phyloP scores from a whole-genome alignment of 2,329 filamentous ascomycete species.

The Aspergillus versicolor region DNA sequence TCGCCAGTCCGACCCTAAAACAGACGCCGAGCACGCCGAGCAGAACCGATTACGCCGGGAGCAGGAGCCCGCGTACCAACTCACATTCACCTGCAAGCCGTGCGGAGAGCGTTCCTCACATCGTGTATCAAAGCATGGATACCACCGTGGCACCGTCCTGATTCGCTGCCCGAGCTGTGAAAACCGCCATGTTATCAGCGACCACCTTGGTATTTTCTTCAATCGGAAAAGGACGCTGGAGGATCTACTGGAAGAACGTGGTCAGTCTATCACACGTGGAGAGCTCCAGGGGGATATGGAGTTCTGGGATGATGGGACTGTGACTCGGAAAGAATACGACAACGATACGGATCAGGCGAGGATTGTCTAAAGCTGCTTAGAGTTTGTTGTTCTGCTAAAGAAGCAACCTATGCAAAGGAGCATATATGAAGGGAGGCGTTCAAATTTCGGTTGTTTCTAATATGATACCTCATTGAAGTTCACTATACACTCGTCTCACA shows the following conservation, averaged over 20 bases:
- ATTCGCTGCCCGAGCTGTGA: slow-evolving; percentile 85
- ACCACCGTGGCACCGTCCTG: slow-evolving; percentile 84
- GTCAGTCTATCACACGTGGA: slow-evolving; percentile 77
- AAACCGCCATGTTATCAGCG: slow-evolving; percentile 86
- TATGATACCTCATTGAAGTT: slow-evolving; percentile 13
- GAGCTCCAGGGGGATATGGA: slow-evolving; percentile 81
- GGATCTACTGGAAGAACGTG: slow-evolving; percentile 41
- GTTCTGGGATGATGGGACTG: slow-evolving; percentile 76
- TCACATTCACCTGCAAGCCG: slow-evolving; percentile 90
- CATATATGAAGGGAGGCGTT: slow-evolving; percentile 9
- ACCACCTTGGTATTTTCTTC: slow-evolving; percentile 70
- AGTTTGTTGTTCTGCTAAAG: neutral
- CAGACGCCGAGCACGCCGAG: slow-evolving; percentile 34
- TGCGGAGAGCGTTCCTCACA: slow-evolving; percentile 81
- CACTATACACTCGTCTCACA: slow-evolving; percentile 25
- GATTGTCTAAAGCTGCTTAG: neutral
- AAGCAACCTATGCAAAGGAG: neutral
- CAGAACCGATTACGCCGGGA: slow-evolving; percentile 37
- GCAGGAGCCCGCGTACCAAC: slow-evolving; percentile 70
- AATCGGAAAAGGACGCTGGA: slow-evolving; percentile 44
- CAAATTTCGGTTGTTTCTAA: slow-evolving; percentile 5
- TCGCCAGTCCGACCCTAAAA: slow-evolving; percentile 24
- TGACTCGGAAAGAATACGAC: slow-evolving; percentile 27
- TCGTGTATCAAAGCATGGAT: slow-evolving; percentile 87
- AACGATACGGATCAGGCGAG: neutral